phyloP scores from a whole-genome alignment of 1,284 basidiomycete species.

The Puccinia horiana region DNA sequence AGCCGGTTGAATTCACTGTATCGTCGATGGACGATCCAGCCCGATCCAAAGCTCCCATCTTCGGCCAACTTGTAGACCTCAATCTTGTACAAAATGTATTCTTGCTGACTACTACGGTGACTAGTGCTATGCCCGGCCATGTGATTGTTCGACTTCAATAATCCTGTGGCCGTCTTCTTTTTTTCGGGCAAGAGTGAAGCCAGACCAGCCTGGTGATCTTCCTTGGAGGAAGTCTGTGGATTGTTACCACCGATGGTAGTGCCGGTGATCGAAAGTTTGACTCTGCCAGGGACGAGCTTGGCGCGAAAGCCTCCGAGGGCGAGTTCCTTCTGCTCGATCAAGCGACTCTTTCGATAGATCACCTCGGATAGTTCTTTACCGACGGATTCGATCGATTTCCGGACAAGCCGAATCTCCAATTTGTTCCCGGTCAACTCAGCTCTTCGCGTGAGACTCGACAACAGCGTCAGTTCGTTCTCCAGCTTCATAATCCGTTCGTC shows the following conservation, averaged over 20 bases:
- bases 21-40: conserved; percentile 86
- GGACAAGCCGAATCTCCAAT: conserved; percentile 78
- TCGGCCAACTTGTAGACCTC: conserved; percentile 80
- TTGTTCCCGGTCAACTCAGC: conserved; percentile 89
- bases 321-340: conserved; percentile 80
- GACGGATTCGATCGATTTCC: conserved; percentile 76
- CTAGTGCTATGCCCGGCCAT: conserved; percentile 54
- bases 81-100: conserved; percentile 87
- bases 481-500: conserved; percentile 73
- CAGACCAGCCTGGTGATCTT: neutral
- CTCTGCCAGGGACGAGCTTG: conserved; percentile 63
- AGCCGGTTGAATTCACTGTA: conserved; percentile 92
- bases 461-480: conserved; percentile 75
- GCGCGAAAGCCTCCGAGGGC: conserved; percentile 72
- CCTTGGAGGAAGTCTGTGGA: neutral
- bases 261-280: conserved; percentile 74
- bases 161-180: neutral
- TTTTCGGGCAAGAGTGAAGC: neutral
- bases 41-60: conserved; percentile 73
- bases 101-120: conserved; percentile 54
- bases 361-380: conserved; percentile 78
- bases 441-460: conserved; percentile 83
- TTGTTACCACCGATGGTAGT: conserved; percentile 62
- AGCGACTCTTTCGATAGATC: conserved; percentile 83
- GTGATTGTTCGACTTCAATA: neutral